These are phyloP conservation scores for Nakazawaea anatomiae DNA, from an alignment of 805 yeast genomes.

Conservation along the genomic window DNA sequence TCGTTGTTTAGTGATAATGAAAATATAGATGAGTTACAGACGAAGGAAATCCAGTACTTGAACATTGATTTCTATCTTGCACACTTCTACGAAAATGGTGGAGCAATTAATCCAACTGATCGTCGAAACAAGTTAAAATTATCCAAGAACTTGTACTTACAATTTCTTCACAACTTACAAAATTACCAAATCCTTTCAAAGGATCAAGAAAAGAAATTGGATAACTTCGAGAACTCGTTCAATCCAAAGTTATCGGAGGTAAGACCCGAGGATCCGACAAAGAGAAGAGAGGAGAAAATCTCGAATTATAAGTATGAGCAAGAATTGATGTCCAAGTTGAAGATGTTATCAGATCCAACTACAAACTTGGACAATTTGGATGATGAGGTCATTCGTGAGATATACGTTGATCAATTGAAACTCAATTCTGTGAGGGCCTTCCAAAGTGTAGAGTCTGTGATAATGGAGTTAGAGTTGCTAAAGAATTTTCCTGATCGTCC, in stretches of 20 bases:
- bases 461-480: slow-evolving; percentile 67
- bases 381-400: slow-evolving; percentile 56
- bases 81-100: slow-evolving; percentile 23
- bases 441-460: slow-evolving; percentile 46
- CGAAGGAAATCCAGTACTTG: slow-evolving; percentile 56
- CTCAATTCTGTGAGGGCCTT: slow-evolving; percentile 49
- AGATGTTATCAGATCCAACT: slow-evolving; percentile 29
- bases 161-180: slow-evolving; percentile 37
- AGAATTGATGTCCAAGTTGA: slow-evolving; percentile 39
- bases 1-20: slow-evolving; percentile 72
- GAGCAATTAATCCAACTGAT: slow-evolving; percentile 16
- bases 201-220: slow-evolving; percentile 30
- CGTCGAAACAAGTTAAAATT: slow-evolving; percentile 30
- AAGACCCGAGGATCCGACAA: slow-evolving; percentile 30
- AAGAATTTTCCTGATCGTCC: slow-evolving; percentile 32
- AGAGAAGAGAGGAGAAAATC: slow-evolving; percentile 66
- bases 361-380: slow-evolving; percentile 34
- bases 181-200: slow-evolving; percentile 39
- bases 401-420: slow-evolving; percentile 51
- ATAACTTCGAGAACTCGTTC: slow-evolving; percentile 31
- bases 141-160: slow-evolving; percentile 37
- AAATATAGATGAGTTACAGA: slow-evolving; percentile 58
- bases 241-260: slow-evolving; percentile 37
- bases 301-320: slow-evolving; percentile 58
- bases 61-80: slow-evolving; percentile 58